Percentiles rank a stretch among this genome's conserved stretches.
phyloP scores from a whole-genome alignment of 2,329 filamentous ascomycete species.

The Hortaea werneckii region DNA sequence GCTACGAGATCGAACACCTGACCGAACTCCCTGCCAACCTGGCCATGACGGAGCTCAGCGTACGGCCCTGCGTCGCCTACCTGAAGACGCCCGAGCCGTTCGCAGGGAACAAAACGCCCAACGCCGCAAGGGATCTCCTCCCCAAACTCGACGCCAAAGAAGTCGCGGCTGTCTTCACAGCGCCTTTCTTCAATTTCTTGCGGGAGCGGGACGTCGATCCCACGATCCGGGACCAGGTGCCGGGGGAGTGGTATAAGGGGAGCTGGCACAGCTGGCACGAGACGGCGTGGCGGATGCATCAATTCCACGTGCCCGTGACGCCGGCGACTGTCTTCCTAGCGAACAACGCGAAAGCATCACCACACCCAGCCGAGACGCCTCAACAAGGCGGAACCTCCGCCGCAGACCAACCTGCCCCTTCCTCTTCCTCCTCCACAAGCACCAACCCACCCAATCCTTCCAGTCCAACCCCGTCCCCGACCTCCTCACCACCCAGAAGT shows the following conservation, averaged over 20 bases:
- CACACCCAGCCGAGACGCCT: conserved; percentile 1
- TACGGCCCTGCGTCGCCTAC: conserved; percentile 47
- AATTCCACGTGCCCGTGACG: conserved; percentile 77
- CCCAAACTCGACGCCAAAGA: conserved; percentile 79
- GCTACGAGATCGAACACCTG: conserved; percentile 78
- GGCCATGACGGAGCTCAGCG: conserved; percentile 41
- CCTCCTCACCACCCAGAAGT: too few relatives aligned
- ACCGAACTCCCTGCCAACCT: conserved; percentile 61
- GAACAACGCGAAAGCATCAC: background rate
- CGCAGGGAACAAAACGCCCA: conserved; percentile 53
- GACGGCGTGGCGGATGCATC: conserved; percentile 74
- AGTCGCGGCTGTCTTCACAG: conserved; percentile 88
- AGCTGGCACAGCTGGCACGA: conserved; percentile 72
- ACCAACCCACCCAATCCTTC: too few relatives aligned
- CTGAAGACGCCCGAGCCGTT: conserved; percentile 37
- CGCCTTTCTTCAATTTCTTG: conserved; percentile 77
- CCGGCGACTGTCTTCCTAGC: conserved; percentile 50
- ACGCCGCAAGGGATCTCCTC: conserved; percentile 31
- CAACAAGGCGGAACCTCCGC: too few relatives aligned
- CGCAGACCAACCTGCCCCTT: too few relatives aligned
- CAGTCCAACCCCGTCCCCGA: background rate
- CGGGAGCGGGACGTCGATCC: conserved; percentile 45
- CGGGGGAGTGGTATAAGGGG: conserved; percentile 73
- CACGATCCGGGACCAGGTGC: conserved; percentile 21
- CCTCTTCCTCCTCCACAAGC: too few relatives aligned